These are phyloP conservation scores for Phytopythium mirpurense DNA, from an alignment of 352 stramenopile species.

Conservation along the genomic window DNA sequence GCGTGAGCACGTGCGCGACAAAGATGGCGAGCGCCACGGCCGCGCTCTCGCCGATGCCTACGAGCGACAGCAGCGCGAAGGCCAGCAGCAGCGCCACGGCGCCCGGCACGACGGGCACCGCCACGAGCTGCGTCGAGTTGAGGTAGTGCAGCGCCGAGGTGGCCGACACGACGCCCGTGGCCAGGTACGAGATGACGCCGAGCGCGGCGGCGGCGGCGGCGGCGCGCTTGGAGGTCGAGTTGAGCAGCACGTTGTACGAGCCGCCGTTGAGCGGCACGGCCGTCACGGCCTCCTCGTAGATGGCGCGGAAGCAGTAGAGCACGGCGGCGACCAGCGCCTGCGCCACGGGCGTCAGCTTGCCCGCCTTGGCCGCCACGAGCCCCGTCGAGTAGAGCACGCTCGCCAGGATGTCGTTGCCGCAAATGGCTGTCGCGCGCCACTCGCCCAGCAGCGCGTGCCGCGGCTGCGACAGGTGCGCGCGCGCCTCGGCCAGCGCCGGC, in stretches of 20 bases:
- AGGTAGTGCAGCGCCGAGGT: slow-evolving; percentile 62
- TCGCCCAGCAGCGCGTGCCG: slow-evolving; percentile 54
- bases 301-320: slow-evolving; percentile 71
- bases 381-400: slow-evolving; percentile 82
- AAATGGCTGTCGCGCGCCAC: slow-evolving; percentile 88
- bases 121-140: slow-evolving; percentile 32
- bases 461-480: slow-evolving; percentile 1
- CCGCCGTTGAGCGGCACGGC: slow-evolving; percentile 89
- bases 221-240: slow-evolving; percentile 87
- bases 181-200: slow-evolving; percentile 90
- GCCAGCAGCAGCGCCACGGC: slow-evolving; percentile 66
- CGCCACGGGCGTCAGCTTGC: slow-evolving; percentile 82
- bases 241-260: slow-evolving; percentile 91
- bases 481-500: slow-evolving; percentile 20
- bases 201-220: slow-evolving; percentile 86
- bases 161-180: slow-evolving; percentile 74
- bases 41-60: slow-evolving; percentile 86
- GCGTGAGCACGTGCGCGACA: slow-evolving; percentile 67
- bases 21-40: slow-evolving; percentile 85
- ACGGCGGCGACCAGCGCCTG: slow-evolving; percentile 73
- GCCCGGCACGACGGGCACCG: slow-evolving; percentile 31
- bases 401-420: slow-evolving; percentile 90
- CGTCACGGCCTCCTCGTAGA: slow-evolving; percentile 90
- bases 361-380: slow-evolving; percentile 63
- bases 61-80: slow-evolving; percentile 76